Evolutionary conservation across 805 yeast species (phyloP), one percentile per base, ranked within the genome.

Genomic region (Wickerhamomyces sydowiorum): DNA sequence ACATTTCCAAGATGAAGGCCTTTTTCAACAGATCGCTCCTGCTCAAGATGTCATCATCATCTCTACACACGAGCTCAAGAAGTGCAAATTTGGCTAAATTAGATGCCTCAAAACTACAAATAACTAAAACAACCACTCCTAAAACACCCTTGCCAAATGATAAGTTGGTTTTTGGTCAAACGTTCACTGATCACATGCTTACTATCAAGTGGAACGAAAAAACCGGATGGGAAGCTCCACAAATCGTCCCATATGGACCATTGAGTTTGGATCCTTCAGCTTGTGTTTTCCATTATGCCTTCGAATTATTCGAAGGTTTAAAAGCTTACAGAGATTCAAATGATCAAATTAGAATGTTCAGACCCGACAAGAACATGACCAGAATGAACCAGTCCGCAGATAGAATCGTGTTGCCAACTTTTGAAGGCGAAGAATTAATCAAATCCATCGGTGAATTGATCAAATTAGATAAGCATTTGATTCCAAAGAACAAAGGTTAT

Each of bases 281-380:
- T 17, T 78, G 86, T 62, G 98, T 90, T 27, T 80, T 91, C 69
- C 99, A 91, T 71, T 91, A 91, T 59, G 91, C 95, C 5, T 91
- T 93, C 59, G 96, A 88, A 65, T 76, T 91, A 46, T 93, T 91
- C 53, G 99, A 91, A 70, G 99, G 99, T 51, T 72, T 91, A 70
- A 91, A 91, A 72, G 97, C 97, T 13, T 91, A 90, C 75, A 67
- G 72, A 51, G 80, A 78, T 43, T 54, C 66, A 22, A 67, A 81
- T 37, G 85, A 83, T 47, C 64, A 81, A 47, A 65, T 89, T 59
- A 76, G 96, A 57, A 72, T 91, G 61, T 91, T 91, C 75, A 80
- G 99, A 65, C 86, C 95, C 35, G 86, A 88, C 63, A 86, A 74
- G 76, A 91, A 91, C 73, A 87, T 91, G 96, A 76, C 60, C 36